A percentile compares a stretch with the other conserved stretches of the same genome.
phyloP scores from a whole-genome alignment of 139 green algal species.

The Chlamydomonas incerta region DNA sequence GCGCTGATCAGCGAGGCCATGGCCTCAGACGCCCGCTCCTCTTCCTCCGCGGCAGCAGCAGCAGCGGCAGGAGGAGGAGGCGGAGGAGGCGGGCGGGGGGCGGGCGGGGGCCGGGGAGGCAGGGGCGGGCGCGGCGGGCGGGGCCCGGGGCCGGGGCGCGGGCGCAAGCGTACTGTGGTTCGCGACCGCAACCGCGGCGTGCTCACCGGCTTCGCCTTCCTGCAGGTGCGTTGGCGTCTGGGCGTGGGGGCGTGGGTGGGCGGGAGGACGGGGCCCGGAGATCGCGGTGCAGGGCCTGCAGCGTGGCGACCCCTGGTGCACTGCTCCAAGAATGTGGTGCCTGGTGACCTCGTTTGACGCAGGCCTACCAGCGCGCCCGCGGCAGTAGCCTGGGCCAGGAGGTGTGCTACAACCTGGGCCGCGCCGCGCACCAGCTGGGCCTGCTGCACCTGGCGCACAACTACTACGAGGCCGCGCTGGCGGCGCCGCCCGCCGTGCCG shows the following conservation, averaged over 20 bases:
- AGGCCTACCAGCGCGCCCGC: slow-evolving; percentile 46
- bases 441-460: slow-evolving; percentile 78
- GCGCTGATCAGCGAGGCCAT: slow-evolving; percentile 61
- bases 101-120: slow-evolving; percentile 69
- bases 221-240: slow-evolving; percentile 58
- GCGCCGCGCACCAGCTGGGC: slow-evolving; percentile 83
- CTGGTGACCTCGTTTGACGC: no score
- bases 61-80: no score
- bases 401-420: slow-evolving; percentile 85
- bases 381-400: slow-evolving; percentile 62
- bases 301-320: no score
- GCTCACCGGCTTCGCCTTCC: slow-evolving; percentile 83
- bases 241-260: neutral
- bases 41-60: no score
- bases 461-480: slow-evolving; percentile 34
- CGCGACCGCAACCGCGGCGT: slow-evolving; percentile 70
- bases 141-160: neutral
- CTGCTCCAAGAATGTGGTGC: no score
- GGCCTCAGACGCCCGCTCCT: no score
- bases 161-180: neutral
- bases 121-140: neutral
- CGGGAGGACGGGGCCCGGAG: no score
- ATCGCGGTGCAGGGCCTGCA: no score
- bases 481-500: slow-evolving; percentile 1
- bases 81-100: slow-evolving; percentile 56